phyloP scores from a whole-genome alignment of 1,139 yeast genomes.

The Debaryomyces fabryi region DNA sequence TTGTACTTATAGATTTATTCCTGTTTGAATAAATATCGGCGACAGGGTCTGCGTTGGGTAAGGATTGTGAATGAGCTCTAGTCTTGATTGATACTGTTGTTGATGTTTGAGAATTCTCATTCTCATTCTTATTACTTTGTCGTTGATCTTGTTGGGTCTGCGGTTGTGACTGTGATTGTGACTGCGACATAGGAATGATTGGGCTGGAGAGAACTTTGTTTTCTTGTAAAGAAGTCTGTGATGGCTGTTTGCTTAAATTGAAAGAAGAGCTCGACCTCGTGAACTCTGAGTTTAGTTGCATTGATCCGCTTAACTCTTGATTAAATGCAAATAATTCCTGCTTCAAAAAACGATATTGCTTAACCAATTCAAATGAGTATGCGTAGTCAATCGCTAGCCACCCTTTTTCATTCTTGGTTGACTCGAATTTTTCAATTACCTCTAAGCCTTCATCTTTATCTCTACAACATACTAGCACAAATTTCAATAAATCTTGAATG shows the following conservation, averaged over 20 bases:
- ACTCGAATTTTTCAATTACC: slow-evolving; percentile 32
- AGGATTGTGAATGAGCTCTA: slow-evolving; percentile 40
- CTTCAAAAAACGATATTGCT: slow-evolving; percentile 25
- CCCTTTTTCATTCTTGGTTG: slow-evolving; percentile 55
- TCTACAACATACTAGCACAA: slow-evolving; percentile 19
- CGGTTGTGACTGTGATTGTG: slow-evolving; percentile 9
- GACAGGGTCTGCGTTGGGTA: slow-evolving; percentile 25
- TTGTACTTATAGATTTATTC: slow-evolving; percentile 5
- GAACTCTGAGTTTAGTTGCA: slow-evolving; percentile 6
- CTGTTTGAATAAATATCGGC: slow-evolving; percentile 9
- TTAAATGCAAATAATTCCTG: slow-evolving; percentile 16
- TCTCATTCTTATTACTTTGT: background rate
- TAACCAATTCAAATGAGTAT: slow-evolving; percentile 48
- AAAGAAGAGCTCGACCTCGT: slow-evolving; percentile 4
- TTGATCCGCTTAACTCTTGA: slow-evolving; percentile 8
- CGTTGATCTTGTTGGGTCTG: background rate
- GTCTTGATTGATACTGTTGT: slow-evolving; percentile 11
- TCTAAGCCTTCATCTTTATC: slow-evolving; percentile 46
- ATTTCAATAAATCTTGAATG: slow-evolving; percentile 57
- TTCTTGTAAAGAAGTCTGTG: slow-evolving; percentile 20
- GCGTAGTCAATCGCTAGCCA: slow-evolving; percentile 72
- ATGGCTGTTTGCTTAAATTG: background rate
- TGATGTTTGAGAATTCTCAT: background rate
- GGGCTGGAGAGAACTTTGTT: slow-evolving; percentile 40
- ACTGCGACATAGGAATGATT: slow-evolving; percentile 31